A percentile compares a stretch with the other conserved stretches of the same genome.
Conservation (phyloP, 176 grass and related monocot species). For the Otatea glauca region DNA sequence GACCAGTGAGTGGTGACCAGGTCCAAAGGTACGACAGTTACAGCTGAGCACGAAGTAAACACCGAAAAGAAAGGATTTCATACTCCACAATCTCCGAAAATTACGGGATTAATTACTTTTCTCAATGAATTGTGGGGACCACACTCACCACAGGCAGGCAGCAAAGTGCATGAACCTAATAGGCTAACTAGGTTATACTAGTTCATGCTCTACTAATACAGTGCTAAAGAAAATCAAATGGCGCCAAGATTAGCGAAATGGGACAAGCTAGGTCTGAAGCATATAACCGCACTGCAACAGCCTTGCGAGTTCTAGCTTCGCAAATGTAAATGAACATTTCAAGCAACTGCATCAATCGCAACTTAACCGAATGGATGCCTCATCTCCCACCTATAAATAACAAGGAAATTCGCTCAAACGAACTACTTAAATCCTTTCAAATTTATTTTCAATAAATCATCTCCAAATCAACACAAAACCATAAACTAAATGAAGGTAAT, state of each 20-base stretch:
- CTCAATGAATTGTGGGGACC: constrained; percentile 33
- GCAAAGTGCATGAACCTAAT: too few species aligned
- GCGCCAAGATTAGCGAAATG: constrained; percentile 24
- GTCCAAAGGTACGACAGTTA: constrained; percentile 24
- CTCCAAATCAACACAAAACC: background rate
- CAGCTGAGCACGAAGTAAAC: constrained; percentile 38
- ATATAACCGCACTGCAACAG: background rate
- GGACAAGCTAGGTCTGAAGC: background rate
- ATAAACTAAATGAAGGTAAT: background rate
- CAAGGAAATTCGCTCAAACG: background rate
- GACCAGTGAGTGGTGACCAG: background rate
- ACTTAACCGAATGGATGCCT: background rate
- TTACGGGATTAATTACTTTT: constrained; percentile 37
- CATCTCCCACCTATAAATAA: background rate
- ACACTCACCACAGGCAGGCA: background rate
- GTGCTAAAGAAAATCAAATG: background rate
- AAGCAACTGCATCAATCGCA: background rate
- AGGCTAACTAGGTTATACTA: background rate
- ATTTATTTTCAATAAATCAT: background rate
- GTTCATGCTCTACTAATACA: background rate
- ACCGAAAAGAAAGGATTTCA: constrained; percentile 35
- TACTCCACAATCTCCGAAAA: constrained; percentile 35
- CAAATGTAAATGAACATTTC: constrained; percentile 11
- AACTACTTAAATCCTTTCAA: background rate
- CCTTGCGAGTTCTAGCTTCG: background rate